These are phyloP conservation scores for Schoenoplectus tabernaemontani DNA, from an alignment of 202 grass and related monocot genomes.

Conservation along the genomic window DNA sequence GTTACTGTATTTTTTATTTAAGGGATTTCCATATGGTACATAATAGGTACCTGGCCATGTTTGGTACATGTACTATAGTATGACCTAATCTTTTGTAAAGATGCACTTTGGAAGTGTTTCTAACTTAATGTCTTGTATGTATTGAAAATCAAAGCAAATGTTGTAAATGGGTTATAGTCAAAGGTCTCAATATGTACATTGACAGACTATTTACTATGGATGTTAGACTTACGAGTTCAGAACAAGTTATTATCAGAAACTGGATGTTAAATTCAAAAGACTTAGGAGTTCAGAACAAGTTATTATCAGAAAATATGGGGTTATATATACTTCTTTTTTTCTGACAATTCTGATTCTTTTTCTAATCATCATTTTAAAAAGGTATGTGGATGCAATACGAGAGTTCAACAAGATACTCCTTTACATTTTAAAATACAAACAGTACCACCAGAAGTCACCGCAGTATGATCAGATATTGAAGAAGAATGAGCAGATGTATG, in stretches of 20 bases:
- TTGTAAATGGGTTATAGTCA: not conserved
- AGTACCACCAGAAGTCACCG: constrained; percentile 92
- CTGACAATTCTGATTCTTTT: constrained; percentile 15
- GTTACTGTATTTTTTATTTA: not conserved
- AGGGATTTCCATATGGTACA: not conserved
- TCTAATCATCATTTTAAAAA: constrained; percentile 14
- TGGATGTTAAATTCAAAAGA: too few relatives aligned
- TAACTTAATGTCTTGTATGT: not conserved
- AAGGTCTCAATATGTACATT: not conserved
- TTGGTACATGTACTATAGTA: not conserved
- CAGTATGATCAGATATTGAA: constrained; percentile 97
- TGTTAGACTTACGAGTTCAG: too few relatives aligned
- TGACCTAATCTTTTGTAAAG: not conserved
- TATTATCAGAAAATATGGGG: constrained; percentile 11
- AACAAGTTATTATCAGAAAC: too few relatives aligned
- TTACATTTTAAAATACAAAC: constrained; percentile 91
- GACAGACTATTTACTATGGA: not conserved
- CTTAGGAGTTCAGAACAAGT: not conserved
- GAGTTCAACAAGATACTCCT: constrained; percentile 99
- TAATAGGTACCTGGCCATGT: not conserved
- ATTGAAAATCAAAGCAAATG: not conserved
- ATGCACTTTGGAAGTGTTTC: not conserved
- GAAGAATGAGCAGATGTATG: constrained; percentile 99
- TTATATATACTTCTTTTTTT: not conserved
- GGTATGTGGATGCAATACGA: constrained; percentile 76